Base-by-base conservation (phyloP, 768 basidiomycete genomes). In the Leccinum longicurvipes region DNA sequence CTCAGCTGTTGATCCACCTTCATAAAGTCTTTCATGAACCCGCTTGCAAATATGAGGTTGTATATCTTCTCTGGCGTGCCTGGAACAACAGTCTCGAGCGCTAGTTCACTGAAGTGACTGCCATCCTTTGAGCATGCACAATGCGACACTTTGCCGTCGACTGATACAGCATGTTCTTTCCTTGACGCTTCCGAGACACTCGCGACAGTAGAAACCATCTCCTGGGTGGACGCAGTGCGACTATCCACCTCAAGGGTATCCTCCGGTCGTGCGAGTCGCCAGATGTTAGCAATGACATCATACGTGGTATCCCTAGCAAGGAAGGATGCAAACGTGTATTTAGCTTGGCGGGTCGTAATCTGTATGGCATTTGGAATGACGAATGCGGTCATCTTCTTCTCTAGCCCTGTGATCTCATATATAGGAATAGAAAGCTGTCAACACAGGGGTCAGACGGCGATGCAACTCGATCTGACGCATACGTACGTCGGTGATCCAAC, bases 301-400 rank as follows among this genome's bases (percentile, higher is more conserved):
- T 84, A 95, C 0, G 95, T 94, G 41, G 94, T 93, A 74, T 99
- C 96, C 10, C 96, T 84, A 1, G 94, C 89, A 47, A 98, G 86
- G 79, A 99, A 96, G 14, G 95, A 98, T 0, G 97, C 92, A 63
- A 98, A 98, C 1, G 87, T 91, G 74, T 97, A 93, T 75, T 95
- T 92, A 17, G 81, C 80, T 61, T 85, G 84, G 25, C 82, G 80
- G 0, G 95, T 97, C 14, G 91, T 84, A 54, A 98, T 82, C 62
- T 89, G 88, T 62, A 98, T 95, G 24, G 92, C 96, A 69, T 98
- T 98, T 15, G 96, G 96, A 59, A 98, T 98, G 56, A 98, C 93
- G 62, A 94, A 91, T 3, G 96, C 95, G 0, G 96, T 98, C 92
- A 95, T 98, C 66, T 85, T 91, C 82, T 97, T 98, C 67, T 98